Evolutionary conservation across 495 filamentous ascomycete species (phyloP).

Genomic region (Barbatosphaeria neglecta): DNA sequence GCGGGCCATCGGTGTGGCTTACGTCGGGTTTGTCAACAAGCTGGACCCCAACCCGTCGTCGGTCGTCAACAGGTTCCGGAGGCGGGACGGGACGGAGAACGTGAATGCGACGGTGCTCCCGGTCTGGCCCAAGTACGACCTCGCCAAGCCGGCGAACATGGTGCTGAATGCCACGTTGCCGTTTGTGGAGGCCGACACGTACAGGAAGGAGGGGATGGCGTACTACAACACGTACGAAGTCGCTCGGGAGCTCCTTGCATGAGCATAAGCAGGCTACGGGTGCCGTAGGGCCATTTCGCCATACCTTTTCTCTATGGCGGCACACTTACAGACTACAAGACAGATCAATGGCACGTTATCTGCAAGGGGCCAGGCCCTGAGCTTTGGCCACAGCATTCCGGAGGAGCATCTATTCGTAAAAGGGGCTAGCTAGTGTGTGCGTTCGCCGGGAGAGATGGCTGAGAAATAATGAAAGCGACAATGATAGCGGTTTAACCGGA

Average conservation of each 20-base stretch:
- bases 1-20: conserved; percentile 40
- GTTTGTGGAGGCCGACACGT: conserved; percentile 27
- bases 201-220: conserved; percentile 26
- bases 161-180: conserved; percentile 27
- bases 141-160: conserved; percentile 27
- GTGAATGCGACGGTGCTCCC: conserved; percentile 9
- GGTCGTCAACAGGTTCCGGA: conserved; percentile 9
- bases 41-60: conserved; percentile 37
- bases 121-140: conserved; percentile 34
- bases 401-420: no score
- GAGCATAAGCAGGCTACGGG: background rate
- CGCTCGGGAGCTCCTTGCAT: conserved; percentile 14
- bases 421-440: no score
- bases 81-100: background rate
- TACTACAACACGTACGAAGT: conserved; percentile 25
- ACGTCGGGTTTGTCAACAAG: conserved; percentile 43
- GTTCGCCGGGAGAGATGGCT: no score
- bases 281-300: no score
- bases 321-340: no score
- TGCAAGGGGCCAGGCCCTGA: no score
- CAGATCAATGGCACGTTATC: no score
- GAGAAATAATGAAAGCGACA: no score
- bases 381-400: no score
- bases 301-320: no score
- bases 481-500: no score